A percentile compares a stretch with the other conserved stretches of the same genome.
phyloP scores from a whole-genome alignment of 129 eudicot genomes.

The Deinandra increscens region DNA sequence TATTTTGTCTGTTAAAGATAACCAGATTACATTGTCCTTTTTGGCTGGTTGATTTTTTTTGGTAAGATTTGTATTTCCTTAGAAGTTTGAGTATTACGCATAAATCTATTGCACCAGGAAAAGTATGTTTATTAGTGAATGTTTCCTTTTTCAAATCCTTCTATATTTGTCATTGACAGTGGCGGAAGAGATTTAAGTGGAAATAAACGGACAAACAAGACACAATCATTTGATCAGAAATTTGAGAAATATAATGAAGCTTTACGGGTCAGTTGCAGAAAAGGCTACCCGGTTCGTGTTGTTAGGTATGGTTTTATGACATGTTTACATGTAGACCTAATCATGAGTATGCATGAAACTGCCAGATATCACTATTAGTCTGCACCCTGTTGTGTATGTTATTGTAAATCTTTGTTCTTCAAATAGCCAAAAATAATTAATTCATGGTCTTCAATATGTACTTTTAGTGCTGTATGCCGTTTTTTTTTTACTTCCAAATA shows the following conservation, averaged over 20 bases:
- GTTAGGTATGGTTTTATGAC: constrained; percentile 56
- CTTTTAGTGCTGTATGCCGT: too few relatives aligned
- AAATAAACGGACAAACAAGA: constrained; percentile 85
- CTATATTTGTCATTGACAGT: constrained; percentile 38
- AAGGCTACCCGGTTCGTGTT: constrained; percentile 94
- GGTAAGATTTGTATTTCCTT: background rate
- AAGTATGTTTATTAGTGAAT: background rate
- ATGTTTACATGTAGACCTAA: background rate
- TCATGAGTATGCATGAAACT: background rate
- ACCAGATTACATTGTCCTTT: background rate
- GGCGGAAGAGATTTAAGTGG: constrained; percentile 94
- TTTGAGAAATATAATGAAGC: constrained; percentile 75
- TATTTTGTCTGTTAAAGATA: background rate
- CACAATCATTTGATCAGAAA: constrained; percentile 79
- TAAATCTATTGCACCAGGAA: constrained; percentile 7
- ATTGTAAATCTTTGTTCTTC: background rate
- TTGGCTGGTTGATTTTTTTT: background rate
- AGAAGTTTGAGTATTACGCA: background rate
- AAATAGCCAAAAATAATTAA: background rate
- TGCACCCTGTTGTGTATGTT: background rate
- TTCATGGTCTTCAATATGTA: background rate
- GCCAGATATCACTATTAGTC: background rate
- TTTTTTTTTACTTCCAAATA: background rate
- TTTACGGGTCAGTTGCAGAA: constrained; percentile 73
- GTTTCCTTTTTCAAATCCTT: constrained; percentile 1